Conservation (phyloP, 768 basidiomycete genomes). For the Phlebiopsis gigantea region DNA sequence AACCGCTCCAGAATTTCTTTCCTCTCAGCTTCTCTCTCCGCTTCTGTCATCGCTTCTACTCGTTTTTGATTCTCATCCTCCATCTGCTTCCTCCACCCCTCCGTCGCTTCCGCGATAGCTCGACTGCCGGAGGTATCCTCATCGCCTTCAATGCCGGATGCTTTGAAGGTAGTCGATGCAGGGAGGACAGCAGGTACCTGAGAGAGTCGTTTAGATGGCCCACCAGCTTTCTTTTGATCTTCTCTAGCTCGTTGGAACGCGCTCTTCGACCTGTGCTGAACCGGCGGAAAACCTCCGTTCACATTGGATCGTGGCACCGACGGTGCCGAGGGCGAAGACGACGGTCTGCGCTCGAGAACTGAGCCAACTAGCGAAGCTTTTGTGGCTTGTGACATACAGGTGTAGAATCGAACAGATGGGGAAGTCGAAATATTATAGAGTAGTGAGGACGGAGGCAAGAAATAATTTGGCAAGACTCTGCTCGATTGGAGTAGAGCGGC, state of each 20-base stretch:
- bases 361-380: constrained; percentile 35
- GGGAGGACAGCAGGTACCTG: constrained; percentile 14
- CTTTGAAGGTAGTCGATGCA: constrained; percentile 14
- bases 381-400: constrained; percentile 1
- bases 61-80: constrained; percentile 60
- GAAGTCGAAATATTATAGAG: too few species aligned
- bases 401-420: too few species aligned
- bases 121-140: background rate
- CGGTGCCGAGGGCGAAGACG: constrained; percentile 20
- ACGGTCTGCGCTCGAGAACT: constrained; percentile 37
- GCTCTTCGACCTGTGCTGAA: constrained; percentile 36
- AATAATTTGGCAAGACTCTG: background rate
- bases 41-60: constrained; percentile 64
- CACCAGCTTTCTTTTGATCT: constrained; percentile 13
- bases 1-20: constrained; percentile 66
- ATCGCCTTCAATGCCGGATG: background rate
- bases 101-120: constrained; percentile 1
- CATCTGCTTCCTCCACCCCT: constrained; percentile 49
- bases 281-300: constrained; percentile 34
- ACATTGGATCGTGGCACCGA: constrained; percentile 15
- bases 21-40: constrained; percentile 62
- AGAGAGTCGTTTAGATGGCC: constrained; percentile 11
- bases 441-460: too few species aligned
- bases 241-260: constrained; percentile 32
- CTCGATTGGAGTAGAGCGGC: background rate